Base-by-base conservation (phyloP, 225 moss, liverwort and hornwort species). In the Polytrichum formosum region DNA sequence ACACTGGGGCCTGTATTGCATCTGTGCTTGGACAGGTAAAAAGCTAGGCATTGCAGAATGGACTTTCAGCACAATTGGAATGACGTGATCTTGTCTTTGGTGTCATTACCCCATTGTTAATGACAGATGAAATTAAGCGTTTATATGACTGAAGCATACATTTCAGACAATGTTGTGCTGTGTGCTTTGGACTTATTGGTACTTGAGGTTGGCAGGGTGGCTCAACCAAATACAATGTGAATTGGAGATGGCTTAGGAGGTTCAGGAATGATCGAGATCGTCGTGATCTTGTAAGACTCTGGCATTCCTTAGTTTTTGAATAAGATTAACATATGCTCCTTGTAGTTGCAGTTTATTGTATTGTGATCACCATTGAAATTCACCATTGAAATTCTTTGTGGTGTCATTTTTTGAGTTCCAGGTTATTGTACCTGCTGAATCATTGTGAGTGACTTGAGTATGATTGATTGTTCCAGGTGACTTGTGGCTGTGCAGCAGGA, bases 401-500 rank as follows among this genome's bases (percentile, higher is more conserved):
- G 5, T 61, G 68, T 54, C 53, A 64, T 54, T 25, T 29, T 67
- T 17, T 61, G 29, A 53, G 4, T 0, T 20, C 25, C 10, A 1
- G 46, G 10, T 63, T 46, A 13, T 46, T 46, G 16, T 13, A 3
- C 46, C 46, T 46, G 46, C 46, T 46, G 46, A 46, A 13, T 46
- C 37, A 46, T 46, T 46, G 46, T 2, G 7, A 46, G 46, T 46
- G 46, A 46, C 13, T 16, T 16, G 46, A 46, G 46, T 46, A 46
- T 46, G 46, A 46, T 46, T 46, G 46, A 60, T 85, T 79, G 59
- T 54, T 70, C 23, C 81, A 97, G 96, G 96, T 98, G 59, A 98
- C 98, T n/a, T 98, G 98, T 72, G 98, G 98, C 58, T 98, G 98
- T 89, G 98, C 98, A 55, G 98, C 98, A 78, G 98, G 98, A 72